Evolutionary conservation across 2,329 filamentous ascomycete genomes (phyloP), one percentile per base, ranked within the genome.

Genomic region (Chalaropsis ovoidea): DNA sequence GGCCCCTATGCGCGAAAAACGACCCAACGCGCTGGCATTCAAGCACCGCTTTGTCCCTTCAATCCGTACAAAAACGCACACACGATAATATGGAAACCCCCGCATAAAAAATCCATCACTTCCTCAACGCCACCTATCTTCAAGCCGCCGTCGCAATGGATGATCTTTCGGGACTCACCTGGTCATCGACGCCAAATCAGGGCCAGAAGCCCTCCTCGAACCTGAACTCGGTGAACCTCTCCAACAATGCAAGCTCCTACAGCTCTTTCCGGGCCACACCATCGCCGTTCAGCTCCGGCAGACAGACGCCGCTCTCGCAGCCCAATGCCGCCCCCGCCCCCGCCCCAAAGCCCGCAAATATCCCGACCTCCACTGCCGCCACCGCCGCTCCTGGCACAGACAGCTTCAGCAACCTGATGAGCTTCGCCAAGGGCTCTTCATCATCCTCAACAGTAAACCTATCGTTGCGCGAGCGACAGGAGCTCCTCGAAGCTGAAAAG

Each of bases 361-460:
- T 41, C 10, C 17, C 45, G 22, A 24, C 61, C 2, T n/a, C 61
- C 2, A 31, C 72, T 2, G 75, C 79, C 1, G 67, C 76, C 3
- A 88, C 82, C 70, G 71, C 85, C 43, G 75, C 82, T n/a, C 19
- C 31, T 11, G 19, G 41, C 5, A 76, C 81, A 60, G 89, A 94
- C 72, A 90, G 87, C 77, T 94, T 94, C 76, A 88, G 89, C 71
- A 88, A 86, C 71, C 78, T 94, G 63, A 79, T 91, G 68, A 85
- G 81, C 70, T 85, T 87, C 71, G 74, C 74, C 17, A 70, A 73
- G 5, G 62, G 63, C 22, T 31, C 63, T 19, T 39, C 43, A 82
- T 82, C 61, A 75, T 81, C 39, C 73, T 76, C 77, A 64, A 82
- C 81, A 39, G 87, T 85, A 74, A 94, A 88, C 69, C 78, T 96